phyloP scores from a whole-genome alignment of 495 filamentous ascomycete genomes.

The Podospora conica region DNA sequence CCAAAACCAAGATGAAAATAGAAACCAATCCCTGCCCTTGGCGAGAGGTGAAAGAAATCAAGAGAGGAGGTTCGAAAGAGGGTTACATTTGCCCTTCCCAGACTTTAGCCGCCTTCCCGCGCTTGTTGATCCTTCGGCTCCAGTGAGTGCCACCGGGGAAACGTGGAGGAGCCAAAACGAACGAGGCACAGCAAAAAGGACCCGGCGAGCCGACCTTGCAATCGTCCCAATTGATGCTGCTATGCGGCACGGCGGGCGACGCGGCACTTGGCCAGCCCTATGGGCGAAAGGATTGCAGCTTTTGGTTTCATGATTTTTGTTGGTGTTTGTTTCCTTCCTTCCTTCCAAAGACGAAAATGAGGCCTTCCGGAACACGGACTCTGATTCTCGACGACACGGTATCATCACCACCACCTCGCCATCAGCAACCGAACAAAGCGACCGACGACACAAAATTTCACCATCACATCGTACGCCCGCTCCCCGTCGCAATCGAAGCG shows the following conservation, averaged over 20 bases:
- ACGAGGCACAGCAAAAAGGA: not conserved
- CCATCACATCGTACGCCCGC: not conserved
- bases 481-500: not conserved
- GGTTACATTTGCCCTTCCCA: not conserved
- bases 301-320: not conserved
- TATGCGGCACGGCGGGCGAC: not conserved
- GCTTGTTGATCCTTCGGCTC: not conserved
- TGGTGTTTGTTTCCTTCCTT: not conserved
- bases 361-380: not conserved
- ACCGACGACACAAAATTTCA: not conserved
- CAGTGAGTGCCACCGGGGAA: not conserved
- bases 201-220: too few species aligned
- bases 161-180: not conserved
- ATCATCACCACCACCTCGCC: not conserved
- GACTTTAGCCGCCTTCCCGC: not conserved
- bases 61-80: not conserved
- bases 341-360: not conserved
- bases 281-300: not conserved
- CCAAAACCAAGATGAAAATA: not conserved
- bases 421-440: not conserved
- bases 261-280: not conserved
- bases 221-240: not conserved
- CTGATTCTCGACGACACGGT: not conserved
- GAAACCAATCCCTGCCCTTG: not conserved
- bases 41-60: not conserved